Base-by-base conservation (phyloP, 495 filamentous ascomycete genomes). In the Viridothelium virens region DNA sequence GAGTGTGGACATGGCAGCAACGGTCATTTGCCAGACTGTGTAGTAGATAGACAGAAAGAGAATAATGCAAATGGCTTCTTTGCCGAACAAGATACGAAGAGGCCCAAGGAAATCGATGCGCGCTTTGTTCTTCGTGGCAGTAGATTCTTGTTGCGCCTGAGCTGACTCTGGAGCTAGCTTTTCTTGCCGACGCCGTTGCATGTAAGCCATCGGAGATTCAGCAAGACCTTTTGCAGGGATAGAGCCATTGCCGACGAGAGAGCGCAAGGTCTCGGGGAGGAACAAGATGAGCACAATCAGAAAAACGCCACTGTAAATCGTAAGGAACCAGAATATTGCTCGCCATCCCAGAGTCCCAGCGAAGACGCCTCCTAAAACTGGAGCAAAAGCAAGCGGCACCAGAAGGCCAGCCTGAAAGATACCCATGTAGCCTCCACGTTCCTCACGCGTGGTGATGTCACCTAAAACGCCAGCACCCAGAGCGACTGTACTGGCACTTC, bases 271-370 rank as follows among this genome's bases (percentile, higher is more conserved):
- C 74, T 91, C 89, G 2, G 88, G 88, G 16, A 89, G 78, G 10
- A 78, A 70, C 53, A 89, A 46, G 16, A 80, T 56, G 67, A 83
- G 86, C 1, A 82, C 73, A 34, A 85, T 69, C 3, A 59, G 53
- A 59, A 59, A 59, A 31, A 59, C 53, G 0, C 77, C 83, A 12
- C 79, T 76, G 37, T 86, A 70, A 53, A 91, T 89, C 59, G 81
- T 78, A 38, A 89, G 77, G 68, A 91, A 90, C 87, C 87, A 91
- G 72, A 91, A 93, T 50, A 89, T 87, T 59, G 82, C 79, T 34
- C 84, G 72, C 89, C 88, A 92, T 0, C 86, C 87, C 0, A 90
- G 77, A 56, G 83, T 88, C 38, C 88, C 79, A 9, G 80, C 76
- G 0, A 91, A 75, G 0, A 90, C 66, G 0, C 88, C 88, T 2